phyloP scores from a whole-genome alignment of 2,329 filamentous ascomycete species.

The Phaeosphaeria sp. region DNA sequence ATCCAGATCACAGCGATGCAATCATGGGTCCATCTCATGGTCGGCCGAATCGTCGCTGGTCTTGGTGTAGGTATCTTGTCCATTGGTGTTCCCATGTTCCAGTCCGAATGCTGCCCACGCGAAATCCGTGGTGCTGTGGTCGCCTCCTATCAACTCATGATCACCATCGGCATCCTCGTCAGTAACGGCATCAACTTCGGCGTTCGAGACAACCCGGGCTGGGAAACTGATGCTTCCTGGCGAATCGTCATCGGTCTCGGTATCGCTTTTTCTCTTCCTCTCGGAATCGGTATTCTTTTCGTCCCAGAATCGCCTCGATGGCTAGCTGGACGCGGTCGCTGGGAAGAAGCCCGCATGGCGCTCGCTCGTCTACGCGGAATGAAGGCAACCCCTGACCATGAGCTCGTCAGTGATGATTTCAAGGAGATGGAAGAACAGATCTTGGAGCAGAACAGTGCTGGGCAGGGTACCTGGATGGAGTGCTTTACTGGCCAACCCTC shows the following conservation, averaged over 20 bases:
- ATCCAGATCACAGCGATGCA: conserved; percentile 52
- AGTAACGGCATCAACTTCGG: conserved; percentile 48
- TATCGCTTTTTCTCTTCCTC: conserved; percentile 39
- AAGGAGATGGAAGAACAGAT: conserved; percentile 48
- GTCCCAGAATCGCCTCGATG: conserved; percentile 44
- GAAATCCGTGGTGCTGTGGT: conserved; percentile 70
- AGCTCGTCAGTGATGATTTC: conserved; percentile 60
- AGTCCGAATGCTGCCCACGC: conserved; percentile 67
- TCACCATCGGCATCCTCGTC: conserved; percentile 51
- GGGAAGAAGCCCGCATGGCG: conserved; percentile 58
- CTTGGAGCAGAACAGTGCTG: conserved; percentile 33
- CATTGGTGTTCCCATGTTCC: conserved; percentile 71
- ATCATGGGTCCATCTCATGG: conserved; percentile 56
- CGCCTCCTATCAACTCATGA: conserved; percentile 55
- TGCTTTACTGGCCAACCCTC: conserved; percentile 43
- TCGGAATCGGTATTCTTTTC: conserved; percentile 40
- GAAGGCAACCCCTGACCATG: conserved; percentile 54
- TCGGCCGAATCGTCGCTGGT: conserved; percentile 53
- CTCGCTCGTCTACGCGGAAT: conserved; percentile 62
- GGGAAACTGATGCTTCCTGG: conserved; percentile 47
- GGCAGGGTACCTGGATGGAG: conserved; percentile 37
- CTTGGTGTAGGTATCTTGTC: conserved; percentile 53
- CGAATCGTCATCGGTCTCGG: conserved; percentile 43
- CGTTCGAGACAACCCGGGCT: conserved; percentile 47
- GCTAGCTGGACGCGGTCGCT: conserved; percentile 57